Conservation (phyloP, 129 eudicot genomes). For the Erigeron canadensis region DNA sequence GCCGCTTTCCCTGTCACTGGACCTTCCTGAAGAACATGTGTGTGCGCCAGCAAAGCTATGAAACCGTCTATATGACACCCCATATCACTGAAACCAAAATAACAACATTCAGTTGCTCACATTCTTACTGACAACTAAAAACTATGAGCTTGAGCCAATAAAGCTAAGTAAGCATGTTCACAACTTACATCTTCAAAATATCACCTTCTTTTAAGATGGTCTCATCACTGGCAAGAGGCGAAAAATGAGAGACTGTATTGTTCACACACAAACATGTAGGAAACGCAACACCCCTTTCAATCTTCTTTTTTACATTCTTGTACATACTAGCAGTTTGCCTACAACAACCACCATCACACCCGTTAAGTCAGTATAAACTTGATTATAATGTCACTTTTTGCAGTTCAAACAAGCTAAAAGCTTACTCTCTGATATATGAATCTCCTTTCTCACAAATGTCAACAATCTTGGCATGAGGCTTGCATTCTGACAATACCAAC, state of each 20-base stretch:
- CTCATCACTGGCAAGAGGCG: constrained; percentile 87
- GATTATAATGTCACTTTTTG: background rate
- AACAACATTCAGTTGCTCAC: constrained; percentile 13
- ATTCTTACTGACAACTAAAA: background rate
- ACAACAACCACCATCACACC: background rate
- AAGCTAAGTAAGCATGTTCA: background rate
- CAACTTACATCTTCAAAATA: constrained; percentile 75
- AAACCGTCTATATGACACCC: constrained; percentile 97
- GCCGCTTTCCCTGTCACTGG: constrained; percentile 92
- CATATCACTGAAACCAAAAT: constrained; percentile 39
- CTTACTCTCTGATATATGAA: constrained; percentile 71
- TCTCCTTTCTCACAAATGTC: constrained; percentile 92
- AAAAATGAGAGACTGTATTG: constrained; percentile 73
- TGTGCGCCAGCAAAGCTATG: constrained; percentile 87
- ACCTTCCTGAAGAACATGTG: constrained; percentile 80
- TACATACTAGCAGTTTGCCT: constrained; percentile 89
- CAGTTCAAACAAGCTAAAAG: background rate
- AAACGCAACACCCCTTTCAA: constrained; percentile 86
- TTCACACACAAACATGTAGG: constrained; percentile 95
- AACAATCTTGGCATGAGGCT: constrained; percentile 76
- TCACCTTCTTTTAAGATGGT: constrained; percentile 81
- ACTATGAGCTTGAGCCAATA: background rate
- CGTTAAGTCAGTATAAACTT: background rate
- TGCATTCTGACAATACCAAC: constrained; percentile 80
- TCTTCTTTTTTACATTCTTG: constrained; percentile 91